Evolutionary conservation across 1,284 basidiomycete species (phyloP).

Genomic region (Bjerkandera adusta): DNA sequence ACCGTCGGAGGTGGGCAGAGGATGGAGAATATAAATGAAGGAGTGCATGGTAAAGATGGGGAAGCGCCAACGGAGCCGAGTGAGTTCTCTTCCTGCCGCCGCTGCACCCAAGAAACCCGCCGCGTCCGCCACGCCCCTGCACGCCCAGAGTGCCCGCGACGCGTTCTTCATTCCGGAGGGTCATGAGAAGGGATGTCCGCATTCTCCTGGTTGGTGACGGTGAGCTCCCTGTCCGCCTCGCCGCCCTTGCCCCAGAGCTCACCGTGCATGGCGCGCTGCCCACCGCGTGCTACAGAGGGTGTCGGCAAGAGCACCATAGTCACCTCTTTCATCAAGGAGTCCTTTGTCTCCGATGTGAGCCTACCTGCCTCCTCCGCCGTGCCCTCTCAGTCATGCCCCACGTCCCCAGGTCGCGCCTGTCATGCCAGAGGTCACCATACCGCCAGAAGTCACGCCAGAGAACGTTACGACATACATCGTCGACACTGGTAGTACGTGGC

Average conservation of each 20-base stretch:
- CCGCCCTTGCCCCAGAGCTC: conserved; percentile 5
- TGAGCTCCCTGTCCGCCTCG: conserved; percentile 28
- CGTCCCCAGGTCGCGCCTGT: conserved; percentile 76
- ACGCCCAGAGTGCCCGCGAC: not conserved
- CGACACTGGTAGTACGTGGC: conserved; percentile 82
- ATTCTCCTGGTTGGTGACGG: conserved; percentile 95
- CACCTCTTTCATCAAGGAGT: conserved; percentile 93
- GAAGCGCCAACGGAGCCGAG: not conserved
- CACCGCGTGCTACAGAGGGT: conserved; percentile 55
- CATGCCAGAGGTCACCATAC: conserved; percentile 94
- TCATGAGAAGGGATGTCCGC: conserved; percentile 86
- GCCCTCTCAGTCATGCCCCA: not conserved
- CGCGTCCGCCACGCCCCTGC: not conserved
- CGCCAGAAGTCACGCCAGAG: conserved; percentile 93
- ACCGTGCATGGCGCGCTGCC: conserved; percentile 15
- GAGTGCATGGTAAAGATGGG: conserved; percentile 7
- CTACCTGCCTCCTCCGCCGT: conserved; percentile 6
- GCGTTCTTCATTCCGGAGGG: conserved; percentile 14
- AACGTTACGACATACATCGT: conserved; percentile 96
- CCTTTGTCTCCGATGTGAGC: conserved; percentile 84
- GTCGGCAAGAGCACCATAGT: conserved; percentile 96
- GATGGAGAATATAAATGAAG: not conserved
- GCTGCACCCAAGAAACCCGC: conserved; percentile 5
- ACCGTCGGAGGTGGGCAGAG: not conserved
- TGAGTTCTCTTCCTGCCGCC: conserved; percentile 4